A percentile compares a stretch with the other conserved stretches of the same genome.
phyloP scores from a whole-genome alignment of 2,329 filamentous ascomycete species.

The Colletotrichum trifolii region DNA sequence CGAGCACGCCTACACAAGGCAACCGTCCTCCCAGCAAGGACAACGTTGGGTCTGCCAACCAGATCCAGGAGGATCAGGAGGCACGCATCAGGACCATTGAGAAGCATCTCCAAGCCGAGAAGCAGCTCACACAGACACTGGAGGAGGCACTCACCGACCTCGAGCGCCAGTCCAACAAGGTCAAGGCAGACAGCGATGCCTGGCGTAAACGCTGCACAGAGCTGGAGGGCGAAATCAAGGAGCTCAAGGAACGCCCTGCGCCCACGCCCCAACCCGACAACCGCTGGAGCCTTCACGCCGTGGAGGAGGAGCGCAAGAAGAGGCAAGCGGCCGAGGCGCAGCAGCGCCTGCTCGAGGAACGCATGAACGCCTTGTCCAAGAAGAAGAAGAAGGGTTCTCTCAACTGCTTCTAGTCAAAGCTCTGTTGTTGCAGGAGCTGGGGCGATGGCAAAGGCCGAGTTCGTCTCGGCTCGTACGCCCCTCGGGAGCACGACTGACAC shows the following conservation, averaged over 20 bases:
- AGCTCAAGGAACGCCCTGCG: constrained; percentile 64
- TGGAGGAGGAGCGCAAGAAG: constrained; percentile 97
- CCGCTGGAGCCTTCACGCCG: constrained; percentile 82
- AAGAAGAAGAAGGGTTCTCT: constrained; percentile 96
- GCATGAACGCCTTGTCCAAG: constrained; percentile 90
- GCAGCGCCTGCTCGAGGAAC: constrained; percentile 87
- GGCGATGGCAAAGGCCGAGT: constrained; percentile 5
- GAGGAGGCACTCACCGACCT: constrained; percentile 96
- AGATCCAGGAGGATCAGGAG: constrained; percentile 94
- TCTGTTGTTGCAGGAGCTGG: constrained; percentile 34
- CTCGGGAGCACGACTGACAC: constrained; percentile 4
- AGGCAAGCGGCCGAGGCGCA: constrained; percentile 90
- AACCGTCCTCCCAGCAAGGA: constrained; percentile 86
- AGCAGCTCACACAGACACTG: constrained; percentile 92
- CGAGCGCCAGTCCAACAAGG: constrained; percentile 90
- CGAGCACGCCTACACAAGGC: constrained; percentile 62
- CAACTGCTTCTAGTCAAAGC: constrained; percentile 86
- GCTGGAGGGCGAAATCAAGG: constrained; percentile 78
- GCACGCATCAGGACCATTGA: constrained; percentile 94
- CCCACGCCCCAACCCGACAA: constrained; percentile 62
- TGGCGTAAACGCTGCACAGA: constrained; percentile 89
- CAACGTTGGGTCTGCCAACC: constrained; percentile 69
- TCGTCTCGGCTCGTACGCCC: constrained; percentile 41
- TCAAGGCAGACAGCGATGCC: constrained; percentile 87
- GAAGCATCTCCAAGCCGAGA: constrained; percentile 95